phyloP scores from a whole-genome alignment of 192 early-diverging fungal genomes.

The Linnemannia exigua region DNA sequence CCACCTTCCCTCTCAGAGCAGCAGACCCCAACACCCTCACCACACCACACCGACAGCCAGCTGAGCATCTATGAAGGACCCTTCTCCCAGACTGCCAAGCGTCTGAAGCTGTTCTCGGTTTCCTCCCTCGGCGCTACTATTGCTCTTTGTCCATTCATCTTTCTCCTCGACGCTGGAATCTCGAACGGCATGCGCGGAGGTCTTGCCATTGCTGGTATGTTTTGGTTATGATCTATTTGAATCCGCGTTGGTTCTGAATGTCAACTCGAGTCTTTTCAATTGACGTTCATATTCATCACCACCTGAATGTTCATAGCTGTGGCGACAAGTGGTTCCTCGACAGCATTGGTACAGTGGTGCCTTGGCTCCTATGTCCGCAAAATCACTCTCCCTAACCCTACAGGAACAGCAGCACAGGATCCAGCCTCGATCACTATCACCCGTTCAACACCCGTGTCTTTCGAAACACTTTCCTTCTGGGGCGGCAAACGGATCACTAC shows the following conservation, averaged over 20 bases:
- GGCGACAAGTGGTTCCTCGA: slow-evolving; percentile 68
- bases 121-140: slow-evolving; percentile 63
- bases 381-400: slow-evolving; percentile 46
- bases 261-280: background rate
- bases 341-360: slow-evolving; percentile 70
- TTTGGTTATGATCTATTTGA: background rate
- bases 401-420: background rate
- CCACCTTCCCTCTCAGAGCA: slow-evolving; percentile 5
- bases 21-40: slow-evolving; percentile 11
- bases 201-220: slow-evolving; percentile 63
- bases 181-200: slow-evolving; percentile 60
- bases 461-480: slow-evolving; percentile 57
- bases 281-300: background rate
- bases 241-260: background rate
- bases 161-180: slow-evolving; percentile 65
- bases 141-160: slow-evolving; percentile 67
- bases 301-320: slow-evolving; percentile 46
- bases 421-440: slow-evolving; percentile 41
- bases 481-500: slow-evolving; percentile 54
- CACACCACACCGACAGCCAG: slow-evolving; percentile 41
- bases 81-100: slow-evolving; percentile 62
- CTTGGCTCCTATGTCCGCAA: slow-evolving; percentile 70
- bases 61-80: slow-evolving; percentile 65
- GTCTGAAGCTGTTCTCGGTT: slow-evolving; percentile 70
- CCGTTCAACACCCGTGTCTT: slow-evolving; percentile 62